Base-by-base conservation (phyloP, 495 filamentous ascomycete species). In the Neurospora hispaniola region DNA sequence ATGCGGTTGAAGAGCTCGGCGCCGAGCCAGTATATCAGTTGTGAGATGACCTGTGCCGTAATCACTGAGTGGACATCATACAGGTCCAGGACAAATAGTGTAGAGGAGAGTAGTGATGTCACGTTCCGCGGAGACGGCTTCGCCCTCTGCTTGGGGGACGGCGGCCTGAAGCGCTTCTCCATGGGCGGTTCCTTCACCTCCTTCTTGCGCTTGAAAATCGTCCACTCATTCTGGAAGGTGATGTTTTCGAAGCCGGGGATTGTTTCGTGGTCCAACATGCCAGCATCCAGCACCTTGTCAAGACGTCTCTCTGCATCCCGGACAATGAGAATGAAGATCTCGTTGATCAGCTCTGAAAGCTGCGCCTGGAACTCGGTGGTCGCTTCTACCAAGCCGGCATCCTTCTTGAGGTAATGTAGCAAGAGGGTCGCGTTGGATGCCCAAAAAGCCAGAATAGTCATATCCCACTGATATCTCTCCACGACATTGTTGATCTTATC, bases 1-100 rank as follows among this genome's bases (percentile, higher is more conserved):
- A 98, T 93, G 73, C 96, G 93, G 79, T 99, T 99, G 85, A 99
- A 99, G 16, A 98, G 88, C 79, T 99, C 96, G 0, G 95, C 94
- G 2, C 96, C 91, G 16, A 99, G 87, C 96, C 96, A 99, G 82
- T 97, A 99, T 48, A 98, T 86, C 2, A 99, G 88, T 79, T 99
- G 96, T 12, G 94, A 92, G 54, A 98, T 84, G 71, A 98, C 92
- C 78, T 99, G 96, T 2, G 94, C 88, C 8, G 89, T 93, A 76
- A 99, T 98, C 73, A 99, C 94, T 1, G 95, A 98, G 82, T 99
- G 96, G 16, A 99, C 94, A 76, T 99, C 96, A 79, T 99, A 99
- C 18, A 99, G 89, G 80, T 99, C 96, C 23, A 99, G 88, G 20
- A 99, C 96, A 77, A 99, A 99, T 20, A 99, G 86, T 0, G 96